Base-by-base conservation (phyloP, 108 stramenopile species). In the Skeletonema menzelii region DNA sequence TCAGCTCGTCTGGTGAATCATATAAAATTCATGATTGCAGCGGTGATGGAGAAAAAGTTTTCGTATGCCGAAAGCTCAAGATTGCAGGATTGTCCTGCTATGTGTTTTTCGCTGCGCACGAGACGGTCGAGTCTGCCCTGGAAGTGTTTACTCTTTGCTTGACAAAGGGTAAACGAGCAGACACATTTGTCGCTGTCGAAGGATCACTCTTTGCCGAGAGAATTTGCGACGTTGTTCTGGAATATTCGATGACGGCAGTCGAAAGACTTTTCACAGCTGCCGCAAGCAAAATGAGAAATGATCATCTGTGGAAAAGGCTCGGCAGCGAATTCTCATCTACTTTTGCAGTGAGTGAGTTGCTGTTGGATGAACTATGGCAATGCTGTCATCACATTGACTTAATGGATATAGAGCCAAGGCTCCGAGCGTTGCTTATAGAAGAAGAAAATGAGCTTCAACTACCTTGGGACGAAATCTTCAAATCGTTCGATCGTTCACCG, bases 81-180 rank as follows among this genome's bases (percentile, higher is more conserved):
- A 30, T 79, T 55, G 71, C 56, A n/a, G 78, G 67, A 11, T 79
- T 72, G 32, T 34, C 62, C 35, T 72, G 74, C 31, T 32, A 71
- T 56, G 74, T 63, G 46, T 81, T 81, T 58, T 67, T 81, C 17
- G 53, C 80, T 27, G 74, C 73, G 73, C 80, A 81, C 32, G 80
- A 81, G 60, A 55, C 73, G 24, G 49, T 81, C 17, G 63, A 70
- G 8, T 59, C 63, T 4, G 73, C 73, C 5, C 63, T 81, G 8
- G 80, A 75, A 42, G 31, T 81, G n/a, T 81, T 81, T 60, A 24
- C 70, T 35, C 63, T 81, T 4, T 70, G 69, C 38, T 57, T 69
- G 27, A 70, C 80, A 30, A 74, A 70, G 55, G 73, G 73, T n/a
- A 53, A 70, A 71, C 32, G 53, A 35, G n/a, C 75, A 10, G 73